These are phyloP conservation scores for Fusarium coffeatum DNA, from an alignment of 2,329 filamentous ascomycete species.

Conservation along the genomic window DNA sequence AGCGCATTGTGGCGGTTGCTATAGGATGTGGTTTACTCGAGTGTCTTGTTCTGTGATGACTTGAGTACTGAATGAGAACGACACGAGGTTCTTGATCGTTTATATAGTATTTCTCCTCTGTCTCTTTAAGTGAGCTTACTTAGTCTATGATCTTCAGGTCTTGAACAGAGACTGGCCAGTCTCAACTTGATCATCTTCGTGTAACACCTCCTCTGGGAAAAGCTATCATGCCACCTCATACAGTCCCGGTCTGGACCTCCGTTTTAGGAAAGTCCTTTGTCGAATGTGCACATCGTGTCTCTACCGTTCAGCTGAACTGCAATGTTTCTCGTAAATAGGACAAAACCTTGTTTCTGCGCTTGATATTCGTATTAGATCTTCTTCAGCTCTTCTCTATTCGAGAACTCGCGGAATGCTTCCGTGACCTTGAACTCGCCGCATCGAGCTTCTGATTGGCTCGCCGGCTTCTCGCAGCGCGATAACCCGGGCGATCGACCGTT, in stretches of 20 bases:
- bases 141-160: not conserved
- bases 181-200: conserved; percentile 27
- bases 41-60: not conserved
- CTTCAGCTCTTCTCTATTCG: conserved; percentile 29
- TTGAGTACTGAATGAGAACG: not conserved
- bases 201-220: not conserved
- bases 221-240: not conserved
- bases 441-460: not conserved
- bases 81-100: not conserved
- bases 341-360: conserved; percentile 4
- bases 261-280: conserved; percentile 1
- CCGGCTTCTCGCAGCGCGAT: not conserved
- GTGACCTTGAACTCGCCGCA: not conserved
- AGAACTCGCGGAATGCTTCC: not conserved
- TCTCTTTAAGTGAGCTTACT: not conserved
- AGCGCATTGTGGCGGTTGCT: conserved; percentile 36
- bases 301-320: conserved; percentile 25
- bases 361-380: conserved; percentile 14
- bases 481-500: conserved; percentile 12
- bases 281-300: not conserved
- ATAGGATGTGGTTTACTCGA: not conserved
- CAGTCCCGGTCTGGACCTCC: not conserved
- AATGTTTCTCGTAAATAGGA: not conserved
- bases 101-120: conserved; percentile 6
- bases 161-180: conserved; percentile 2